phyloP scores from a whole-genome alignment of 495 filamentous ascomycete species.

The Hyaloscypha variabilis region DNA sequence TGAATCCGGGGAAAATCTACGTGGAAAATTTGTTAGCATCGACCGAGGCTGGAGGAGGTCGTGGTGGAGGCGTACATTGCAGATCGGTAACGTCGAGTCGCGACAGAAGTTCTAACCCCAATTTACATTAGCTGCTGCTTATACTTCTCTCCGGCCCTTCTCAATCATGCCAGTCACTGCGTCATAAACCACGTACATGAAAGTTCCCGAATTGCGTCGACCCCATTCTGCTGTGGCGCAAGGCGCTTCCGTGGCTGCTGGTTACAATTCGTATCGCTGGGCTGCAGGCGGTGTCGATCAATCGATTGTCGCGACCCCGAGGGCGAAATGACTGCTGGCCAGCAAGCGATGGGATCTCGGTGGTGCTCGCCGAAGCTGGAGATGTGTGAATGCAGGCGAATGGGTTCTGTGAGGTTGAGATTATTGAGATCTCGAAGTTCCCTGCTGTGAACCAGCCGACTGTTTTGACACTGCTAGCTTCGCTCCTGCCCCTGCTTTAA shows the following conservation, averaged over 20 bases:
- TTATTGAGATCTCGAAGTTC: constrained; percentile 1
- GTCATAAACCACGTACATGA: constrained; percentile 60
- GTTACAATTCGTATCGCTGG: not conserved
- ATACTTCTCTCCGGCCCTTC: not conserved
- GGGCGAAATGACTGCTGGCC: not conserved
- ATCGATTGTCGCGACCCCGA: constrained; percentile 9
- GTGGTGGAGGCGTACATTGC: constrained; percentile 74
- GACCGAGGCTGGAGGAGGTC: constrained; percentile 5
- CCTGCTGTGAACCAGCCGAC: constrained; percentile 4
- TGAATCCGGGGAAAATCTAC: constrained; percentile 46
- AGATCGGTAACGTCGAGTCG: constrained; percentile 92
- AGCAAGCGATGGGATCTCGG: not conserved
- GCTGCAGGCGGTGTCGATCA: constrained; percentile 1
- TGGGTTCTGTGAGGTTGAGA: not conserved
- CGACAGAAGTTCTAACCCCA: constrained; percentile 84
- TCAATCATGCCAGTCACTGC: not conserved
- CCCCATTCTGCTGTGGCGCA: constrained; percentile 47
- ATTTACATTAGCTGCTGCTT: constrained; percentile 12
- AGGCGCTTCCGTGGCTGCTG: constrained; percentile 22
- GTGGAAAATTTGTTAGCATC: constrained; percentile 12
- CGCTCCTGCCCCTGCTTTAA: constrained; percentile 4
- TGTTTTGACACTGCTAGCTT: constrained; percentile 10
- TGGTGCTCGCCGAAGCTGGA: not conserved
- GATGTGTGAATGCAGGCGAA: not conserved
- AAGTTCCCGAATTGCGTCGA: constrained; percentile 88